Conservation (phyloP, 2,329 filamentous ascomycete species). For the Aspergillus brasiliensis region DNA sequence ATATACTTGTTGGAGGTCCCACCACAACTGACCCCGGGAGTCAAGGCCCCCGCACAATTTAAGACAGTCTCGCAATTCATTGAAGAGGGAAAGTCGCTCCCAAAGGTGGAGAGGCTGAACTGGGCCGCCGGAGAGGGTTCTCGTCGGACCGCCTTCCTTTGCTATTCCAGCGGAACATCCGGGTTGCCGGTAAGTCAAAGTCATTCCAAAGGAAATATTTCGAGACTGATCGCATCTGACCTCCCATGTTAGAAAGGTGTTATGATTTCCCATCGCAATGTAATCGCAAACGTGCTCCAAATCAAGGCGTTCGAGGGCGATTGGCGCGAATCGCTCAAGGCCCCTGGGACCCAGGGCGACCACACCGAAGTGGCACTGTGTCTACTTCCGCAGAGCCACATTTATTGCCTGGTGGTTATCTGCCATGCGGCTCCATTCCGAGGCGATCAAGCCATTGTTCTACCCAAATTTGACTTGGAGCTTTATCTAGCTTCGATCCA, state of each 20-base stretch:
- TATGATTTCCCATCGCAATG: conserved; percentile 77
- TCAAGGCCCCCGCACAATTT: conserved; percentile 49
- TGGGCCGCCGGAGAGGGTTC: conserved; percentile 49
- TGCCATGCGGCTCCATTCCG: conserved; percentile 66
- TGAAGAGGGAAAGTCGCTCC: conserved; percentile 55
- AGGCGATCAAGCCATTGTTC: conserved; percentile 72
- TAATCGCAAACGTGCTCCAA: conserved; percentile 75
- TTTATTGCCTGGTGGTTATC: conserved; percentile 75
- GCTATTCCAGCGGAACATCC: conserved; percentile 79
- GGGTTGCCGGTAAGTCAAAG: conserved; percentile 65
- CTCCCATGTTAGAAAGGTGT: conserved; percentile 68
- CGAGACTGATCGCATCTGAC: background rate
- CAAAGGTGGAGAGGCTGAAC: conserved; percentile 41
- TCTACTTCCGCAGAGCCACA: conserved; percentile 78
- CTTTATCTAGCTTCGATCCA: conserved; percentile 66
- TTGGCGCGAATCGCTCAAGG: conserved; percentile 25
- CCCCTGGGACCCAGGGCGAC: conserved; percentile 50
- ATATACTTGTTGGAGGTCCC: conserved; percentile 72
- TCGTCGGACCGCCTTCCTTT: conserved; percentile 72
- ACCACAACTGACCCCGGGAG: conserved; percentile 52
- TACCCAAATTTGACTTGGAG: conserved; percentile 74
- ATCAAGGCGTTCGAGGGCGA: conserved; percentile 54
- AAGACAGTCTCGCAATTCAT: conserved; percentile 70
- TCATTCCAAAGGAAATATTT: background rate
- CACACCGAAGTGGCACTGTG: conserved; percentile 62